Base-by-base conservation (phyloP, 805 yeast genomes). In the Blastobotrys peoriensis region DNA sequence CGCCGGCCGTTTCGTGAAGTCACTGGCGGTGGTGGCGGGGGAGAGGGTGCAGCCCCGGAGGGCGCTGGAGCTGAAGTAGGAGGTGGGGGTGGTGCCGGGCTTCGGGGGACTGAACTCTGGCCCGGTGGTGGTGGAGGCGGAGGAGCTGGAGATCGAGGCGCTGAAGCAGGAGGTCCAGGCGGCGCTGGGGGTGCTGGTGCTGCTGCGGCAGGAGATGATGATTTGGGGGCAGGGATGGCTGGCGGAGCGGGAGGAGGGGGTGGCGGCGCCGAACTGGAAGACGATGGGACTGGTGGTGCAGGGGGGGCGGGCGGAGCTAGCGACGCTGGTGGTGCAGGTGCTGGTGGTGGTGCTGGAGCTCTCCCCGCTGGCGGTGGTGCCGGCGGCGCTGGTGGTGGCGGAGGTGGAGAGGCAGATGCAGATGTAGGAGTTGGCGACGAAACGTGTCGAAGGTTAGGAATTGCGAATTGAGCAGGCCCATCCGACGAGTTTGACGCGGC, bases 271-370 rank as follows among this genome's bases (percentile, higher is more conserved):
- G 30, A 25, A 25, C 30, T 25, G 13, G 30, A 25, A 25, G 30
- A 25, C 16, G 45, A 9, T 16, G 45, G 30, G 17, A 21, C 28
- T 16, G 51, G 28, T 17, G 62, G 57, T 8, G 60, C 42, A 3
- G 64, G 48, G n/a, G 69, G 61, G 9, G 68, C 62, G 20, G 60
- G 52, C 28, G 21, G 46, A 30, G 28, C 21, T 23, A 35, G 40
- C 41, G 30, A 48, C n/a, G 60, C 2, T 16, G 46, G 46, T 5
- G 51, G 42, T 2, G 51, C 43, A 17, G 44, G 35, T 3, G 38
- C 3, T 10, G 41, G 41, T 3, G 42, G 40, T 15, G 45, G 18
- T 16, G 48, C 40, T 25, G 47, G 38, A 5, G 38, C 35, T 3
- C 28, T 17, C 3, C 8, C 3, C 4, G 44, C 10, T 3, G 41